Evolutionary conservation across 2,329 filamentous ascomycete genomes (phyloP), one percentile per base, ranked within the genome.

Genomic region (Alternaria panax): DNA sequence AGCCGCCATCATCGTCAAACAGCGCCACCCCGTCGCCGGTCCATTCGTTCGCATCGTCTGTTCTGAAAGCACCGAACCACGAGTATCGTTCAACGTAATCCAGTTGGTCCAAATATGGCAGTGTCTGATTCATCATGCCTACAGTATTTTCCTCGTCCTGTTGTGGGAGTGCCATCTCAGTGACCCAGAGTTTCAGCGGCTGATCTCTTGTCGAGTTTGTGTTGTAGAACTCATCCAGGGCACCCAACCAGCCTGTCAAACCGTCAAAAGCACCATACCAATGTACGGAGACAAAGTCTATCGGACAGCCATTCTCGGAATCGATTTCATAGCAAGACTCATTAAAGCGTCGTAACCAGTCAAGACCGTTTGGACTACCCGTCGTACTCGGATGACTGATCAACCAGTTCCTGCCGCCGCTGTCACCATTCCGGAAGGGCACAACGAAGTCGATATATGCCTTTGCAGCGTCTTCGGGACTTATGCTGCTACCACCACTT

Each of bases 361-460:
- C 82, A 50, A 92, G 80, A 0, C 91, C 88, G 1, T 75, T 79
- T 12, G 80, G 79, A 2, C 84, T 84, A 1, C 90, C 89, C 0
- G 90, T 92, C 55, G 89, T 88, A 2, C 87, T 86, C 0, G 92
- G 92, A 41, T 92, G 84, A 68, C 87, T 87, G 64, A 94, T 78
- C 20, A 89, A 88, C 65, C 77, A 74, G 67, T 87, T 79, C 36
- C 91, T 82, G 2, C 67, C 67, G 9, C 66, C 68, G 5, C 48
- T 65, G 0, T 88, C 86, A 14, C 75, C 67, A 67, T 87, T 78
- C 30, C 84, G 83, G 64, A 93, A 82, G 0, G 91, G 91, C 51
- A 90, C 85, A 51, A 95, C 87, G 69, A 92, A 88, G 41, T 84
- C 82, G 28, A 90, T 87, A 88, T 92, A 95, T 4, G 88, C 84